Percentiles rank a stretch among this genome's conserved stretches.
phyloP scores from a whole-genome alignment of 768 basidiomycete genomes.

The Cyclocybe cylindracea region DNA sequence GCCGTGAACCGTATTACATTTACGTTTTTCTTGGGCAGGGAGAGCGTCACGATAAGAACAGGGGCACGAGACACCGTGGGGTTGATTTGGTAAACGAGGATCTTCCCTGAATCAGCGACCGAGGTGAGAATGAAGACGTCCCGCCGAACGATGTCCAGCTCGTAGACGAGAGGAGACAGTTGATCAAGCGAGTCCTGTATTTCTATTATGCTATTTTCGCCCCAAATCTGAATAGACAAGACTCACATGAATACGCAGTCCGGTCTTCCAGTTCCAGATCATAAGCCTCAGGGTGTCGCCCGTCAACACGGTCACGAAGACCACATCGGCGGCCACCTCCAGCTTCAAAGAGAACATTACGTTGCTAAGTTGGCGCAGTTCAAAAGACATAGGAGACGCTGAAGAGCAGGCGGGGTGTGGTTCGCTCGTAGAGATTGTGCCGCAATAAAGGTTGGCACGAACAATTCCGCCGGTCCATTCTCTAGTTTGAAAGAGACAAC shows the following conservation, averaged over 20 bases:
- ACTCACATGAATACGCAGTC: slow-evolving; percentile 4
- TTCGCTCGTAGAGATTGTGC: slow-evolving; percentile 5
- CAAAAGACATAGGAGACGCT: neutral
- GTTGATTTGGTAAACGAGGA: slow-evolving; percentile 1
- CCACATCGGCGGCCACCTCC: slow-evolving; percentile 1
- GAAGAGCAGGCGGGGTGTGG: neutral
- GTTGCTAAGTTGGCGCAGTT: neutral
- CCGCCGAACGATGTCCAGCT: neutral
- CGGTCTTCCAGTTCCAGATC: slow-evolving; percentile 11
- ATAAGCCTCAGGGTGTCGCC: neutral
- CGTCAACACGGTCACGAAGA: slow-evolving; percentile 1
- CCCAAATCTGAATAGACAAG: neutral
- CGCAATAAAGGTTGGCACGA: neutral
- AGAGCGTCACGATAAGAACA: neutral
- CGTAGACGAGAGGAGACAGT: neutral
- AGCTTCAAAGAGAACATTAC: neutral
- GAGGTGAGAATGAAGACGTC: slow-evolving; percentile 1
- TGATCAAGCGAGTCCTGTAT: neutral
- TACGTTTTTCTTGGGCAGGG: neutral
- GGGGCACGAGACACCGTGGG: neutral
- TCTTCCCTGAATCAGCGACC: neutral
- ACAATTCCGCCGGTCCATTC: too few species aligned
- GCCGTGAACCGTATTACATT: neutral
- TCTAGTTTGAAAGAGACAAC: too few species aligned
- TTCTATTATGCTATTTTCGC: too few species aligned